Base-by-base conservation (phyloP, 1,284 basidiomycete species). In the Ustilago cynodontis region DNA sequence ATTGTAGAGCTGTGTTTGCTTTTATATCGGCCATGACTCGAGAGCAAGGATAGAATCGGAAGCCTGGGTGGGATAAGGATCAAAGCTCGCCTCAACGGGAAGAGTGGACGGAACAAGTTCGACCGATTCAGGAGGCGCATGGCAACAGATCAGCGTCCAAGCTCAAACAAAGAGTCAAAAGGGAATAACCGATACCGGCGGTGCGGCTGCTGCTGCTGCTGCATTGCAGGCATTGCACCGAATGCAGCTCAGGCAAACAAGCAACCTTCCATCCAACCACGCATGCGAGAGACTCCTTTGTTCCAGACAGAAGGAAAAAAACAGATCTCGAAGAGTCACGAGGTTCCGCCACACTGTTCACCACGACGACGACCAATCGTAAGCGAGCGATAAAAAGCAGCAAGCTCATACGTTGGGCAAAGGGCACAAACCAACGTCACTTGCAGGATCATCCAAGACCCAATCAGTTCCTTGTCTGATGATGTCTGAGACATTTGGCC, bases 1-100 rank as follows among this genome's bases (percentile, higher is more conserved):
- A 41, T 39, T n/a, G 56, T 47, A 24, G 20, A 16, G n/a, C 16
- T 13, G n/a, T 11, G 41, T 59, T 55, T 59, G 56, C 11, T 26
- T 24, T 49, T 16, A 14, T 8, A 14, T 49, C 24, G 26, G 14
- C 47, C 7, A 20, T 11, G 6, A 11, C 11, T 6, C 31, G n/a
- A 20, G 41, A 8, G n/a, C 7, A 22, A 20, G 7, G 41, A 22
- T 14, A 18, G n/a, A 43, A 43, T 43, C 20, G 41, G 41, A 43
- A 43, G n/a, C n/a, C n/a, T n/a, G n/a, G n/a, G n/a, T n/a, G n/a
- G n/a, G n/a, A 6, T 9, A n/a, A 20, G 41, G 41, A 43, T 22
- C 41, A n/a, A 43, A 43, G 41, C 41, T 20, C 41, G 20, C 11
- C 41, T 20, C 8, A 43, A 18, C n/a, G 41, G 41, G 3, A 37